Evolutionary conservation across 2,329 filamentous ascomycete genomes (phyloP).

Genomic region (Cordyceps militaris): DNA sequence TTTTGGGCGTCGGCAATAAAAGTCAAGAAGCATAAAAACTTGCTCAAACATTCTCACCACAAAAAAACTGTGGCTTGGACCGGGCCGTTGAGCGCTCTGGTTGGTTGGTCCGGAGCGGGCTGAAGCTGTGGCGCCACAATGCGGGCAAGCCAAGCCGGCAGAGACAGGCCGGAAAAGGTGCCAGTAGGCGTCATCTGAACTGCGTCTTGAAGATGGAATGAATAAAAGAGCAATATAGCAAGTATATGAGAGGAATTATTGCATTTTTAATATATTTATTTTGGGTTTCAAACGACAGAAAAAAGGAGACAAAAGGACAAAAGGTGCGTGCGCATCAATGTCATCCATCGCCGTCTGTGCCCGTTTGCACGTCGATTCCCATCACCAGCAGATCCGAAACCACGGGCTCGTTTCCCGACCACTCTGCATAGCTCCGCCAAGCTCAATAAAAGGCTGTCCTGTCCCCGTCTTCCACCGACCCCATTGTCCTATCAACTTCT

Average conservation of each 20-base stretch:
- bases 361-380: not conserved
- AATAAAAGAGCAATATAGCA: no score
- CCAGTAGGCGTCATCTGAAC: no score
- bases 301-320: not conserved
- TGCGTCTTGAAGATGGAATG: no score
- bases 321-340: not conserved
- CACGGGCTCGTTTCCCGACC: no score
- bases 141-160: not conserved
- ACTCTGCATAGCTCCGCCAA: not conserved
- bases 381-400: not conserved
- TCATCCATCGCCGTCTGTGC: not conserved
- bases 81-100: not conserved
- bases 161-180: not conserved
- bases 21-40: conserved; percentile 16
- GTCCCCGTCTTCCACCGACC: no score
- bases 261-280: no score
- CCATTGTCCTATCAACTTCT: no score
- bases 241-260: no score
- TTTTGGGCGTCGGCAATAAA: conserved; percentile 12
- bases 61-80: not conserved
- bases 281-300: not conserved
- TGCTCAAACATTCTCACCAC: conserved; percentile 34
- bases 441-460: not conserved
- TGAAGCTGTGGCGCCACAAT: not conserved
- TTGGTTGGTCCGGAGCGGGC: not conserved